Evolutionary conservation across 257 asterid species (phyloP), one percentile per base, ranked within the genome.

Genomic region (Salvia splendens): DNA sequence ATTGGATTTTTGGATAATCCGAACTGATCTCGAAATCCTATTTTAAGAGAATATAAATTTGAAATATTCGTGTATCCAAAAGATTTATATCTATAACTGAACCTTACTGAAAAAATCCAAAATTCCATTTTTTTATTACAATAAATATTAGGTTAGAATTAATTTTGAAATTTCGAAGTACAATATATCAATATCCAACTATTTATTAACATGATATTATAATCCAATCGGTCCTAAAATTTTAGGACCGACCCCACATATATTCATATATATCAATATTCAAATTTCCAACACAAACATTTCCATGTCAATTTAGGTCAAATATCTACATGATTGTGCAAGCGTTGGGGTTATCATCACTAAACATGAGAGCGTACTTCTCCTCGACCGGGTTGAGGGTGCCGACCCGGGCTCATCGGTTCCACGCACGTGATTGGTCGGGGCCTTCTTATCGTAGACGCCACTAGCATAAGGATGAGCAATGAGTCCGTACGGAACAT

Each of bases 401-500:
- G 59, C 80, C 95, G 61, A 89, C 83, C 90, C 86, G 0, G 98
- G 98, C 58, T 87, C 92, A 36, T 68, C 32, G 0, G 92, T 89
- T 8, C 78, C 79, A 30, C 98, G 77, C 8, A 92, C 96, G 12
- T 67, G 52, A 74, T 87, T 87, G 0, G 96, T 75, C 9, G 98
- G 96, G 2, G 98, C 98, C 36, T 89, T 92, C 66, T 92, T 92
- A 84, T 92, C 98, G 61, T 92, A 92, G 51, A 92, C 95, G 6
- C 88, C 96, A 3, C 89, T 55, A 4, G 70, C 95, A 8, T 89
- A 92, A 6, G 96, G 98, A 67, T 92, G 98, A 2, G 98, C 98
- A 0, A 92, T 78, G 68, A 83, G 16, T 9, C 73, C 81, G 50
- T 79, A 82, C 0, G 98, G 98, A 15, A 92, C 96, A 50, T 87